Evolutionary conservation across 352 stramenopile species (phyloP).

Genomic region (Pythium vanterpoolii): DNA sequence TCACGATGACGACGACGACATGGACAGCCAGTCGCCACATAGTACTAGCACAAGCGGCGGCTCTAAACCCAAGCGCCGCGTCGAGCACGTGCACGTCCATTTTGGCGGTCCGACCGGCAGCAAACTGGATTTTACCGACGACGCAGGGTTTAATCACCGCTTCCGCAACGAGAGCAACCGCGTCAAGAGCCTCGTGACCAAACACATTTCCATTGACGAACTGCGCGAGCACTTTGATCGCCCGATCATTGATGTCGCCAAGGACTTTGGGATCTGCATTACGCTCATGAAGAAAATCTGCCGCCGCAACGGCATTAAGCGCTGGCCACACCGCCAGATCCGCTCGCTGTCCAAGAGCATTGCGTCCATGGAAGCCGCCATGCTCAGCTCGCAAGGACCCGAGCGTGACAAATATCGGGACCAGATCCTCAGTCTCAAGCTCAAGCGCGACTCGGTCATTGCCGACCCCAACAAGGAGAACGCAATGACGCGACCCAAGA

Average conservation of each 20-base stretch:
- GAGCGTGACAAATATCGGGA: slow-evolving; percentile 85
- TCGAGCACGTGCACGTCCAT: slow-evolving; percentile 74
- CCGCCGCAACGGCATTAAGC: slow-evolving; percentile 66
- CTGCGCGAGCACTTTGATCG: slow-evolving; percentile 82
- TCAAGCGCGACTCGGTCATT: slow-evolving; percentile 86
- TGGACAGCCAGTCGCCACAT: slow-evolving; percentile 45
- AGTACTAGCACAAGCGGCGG: slow-evolving; percentile 17
- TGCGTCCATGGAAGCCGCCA: slow-evolving; percentile 83
- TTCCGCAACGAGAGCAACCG: slow-evolving; percentile 85
- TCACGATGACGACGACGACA: slow-evolving; percentile 40
- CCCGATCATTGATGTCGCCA: slow-evolving; percentile 86
- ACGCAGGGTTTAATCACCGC: slow-evolving; percentile 67
- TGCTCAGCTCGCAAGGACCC: slow-evolving; percentile 75
- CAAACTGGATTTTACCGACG: slow-evolving; percentile 74
- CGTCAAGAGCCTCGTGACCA: slow-evolving; percentile 84
- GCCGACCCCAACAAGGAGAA: slow-evolving; percentile 85
- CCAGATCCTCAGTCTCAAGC: slow-evolving; percentile 78
- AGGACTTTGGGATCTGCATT: slow-evolving; percentile 89
- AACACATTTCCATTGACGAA: slow-evolving; percentile 87
- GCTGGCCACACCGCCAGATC: slow-evolving; percentile 67
- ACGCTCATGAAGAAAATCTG: slow-evolving; percentile 88
- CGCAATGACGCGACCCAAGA: slow-evolving; percentile 50
- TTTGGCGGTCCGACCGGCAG: slow-evolving; percentile 67
- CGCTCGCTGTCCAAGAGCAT: slow-evolving; percentile 87
- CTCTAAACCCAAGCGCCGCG: slow-evolving; percentile 41